A percentile compares a stretch with the other conserved stretches of the same genome.
phyloP scores from a whole-genome alignment of 495 filamentous ascomycete species.

The Trichocladium antarcticum region DNA sequence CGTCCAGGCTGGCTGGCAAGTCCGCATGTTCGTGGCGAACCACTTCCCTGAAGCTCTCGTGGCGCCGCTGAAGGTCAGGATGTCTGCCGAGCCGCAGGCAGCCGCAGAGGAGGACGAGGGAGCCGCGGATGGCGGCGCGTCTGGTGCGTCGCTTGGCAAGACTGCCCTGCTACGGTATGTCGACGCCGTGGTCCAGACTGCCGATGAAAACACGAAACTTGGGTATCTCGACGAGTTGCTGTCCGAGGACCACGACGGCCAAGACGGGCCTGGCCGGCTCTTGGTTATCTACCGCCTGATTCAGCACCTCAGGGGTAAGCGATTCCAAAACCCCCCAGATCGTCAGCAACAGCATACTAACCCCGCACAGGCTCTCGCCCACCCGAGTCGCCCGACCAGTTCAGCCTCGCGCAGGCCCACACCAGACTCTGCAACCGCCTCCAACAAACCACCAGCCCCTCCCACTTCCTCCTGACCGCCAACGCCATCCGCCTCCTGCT shows the following conservation, averaged over 20 bases:
- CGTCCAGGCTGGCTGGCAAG: slow-evolving; percentile 28
- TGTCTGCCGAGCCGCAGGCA: not conserved
- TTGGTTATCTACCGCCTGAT: slow-evolving; percentile 20
- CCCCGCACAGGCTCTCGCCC: slow-evolving; percentile 7
- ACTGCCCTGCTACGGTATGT: slow-evolving; percentile 16
- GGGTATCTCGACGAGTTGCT: slow-evolving; percentile 19
- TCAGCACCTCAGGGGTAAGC: slow-evolving; percentile 16
- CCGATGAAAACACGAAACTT: slow-evolving; percentile 20
- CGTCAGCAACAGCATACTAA: not conserved
- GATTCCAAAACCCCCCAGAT: not conserved
- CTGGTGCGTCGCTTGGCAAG: slow-evolving; percentile 10
- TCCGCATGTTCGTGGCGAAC: slow-evolving; percentile 29
- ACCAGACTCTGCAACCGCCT: slow-evolving; percentile 18
- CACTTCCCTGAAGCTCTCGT: slow-evolving; percentile 16
- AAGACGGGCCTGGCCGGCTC: slow-evolving; percentile 7
- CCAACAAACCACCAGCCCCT: not conserved
- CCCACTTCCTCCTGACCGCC: slow-evolving; percentile 46
- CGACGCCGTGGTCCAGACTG: slow-evolving; percentile 14
- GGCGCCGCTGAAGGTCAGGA: slow-evolving; percentile 14
- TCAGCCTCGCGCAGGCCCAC: slow-evolving; percentile 26
- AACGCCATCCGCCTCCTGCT: slow-evolving; percentile 48
- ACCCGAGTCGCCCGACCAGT: slow-evolving; percentile 1
- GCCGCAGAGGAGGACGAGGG: not conserved
- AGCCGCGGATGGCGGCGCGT: not conserved
- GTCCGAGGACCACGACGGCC: not conserved